These are phyloP conservation scores for Petrea volubilis DNA, from an alignment of 257 asterid species.

Conservation along the genomic window DNA sequence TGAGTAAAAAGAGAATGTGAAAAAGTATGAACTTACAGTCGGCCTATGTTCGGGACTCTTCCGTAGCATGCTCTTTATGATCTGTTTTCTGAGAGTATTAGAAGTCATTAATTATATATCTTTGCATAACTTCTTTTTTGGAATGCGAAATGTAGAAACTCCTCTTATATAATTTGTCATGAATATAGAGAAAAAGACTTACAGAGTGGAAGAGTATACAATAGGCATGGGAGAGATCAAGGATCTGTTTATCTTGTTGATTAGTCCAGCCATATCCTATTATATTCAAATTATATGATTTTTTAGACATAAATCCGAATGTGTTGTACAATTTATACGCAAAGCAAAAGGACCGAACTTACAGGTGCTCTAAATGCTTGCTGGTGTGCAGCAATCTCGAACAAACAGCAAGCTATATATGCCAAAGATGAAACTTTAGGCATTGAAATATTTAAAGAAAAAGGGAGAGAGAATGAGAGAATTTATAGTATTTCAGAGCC, in stretches of 20 bases:
- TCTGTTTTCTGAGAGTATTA: conserved; percentile 75
- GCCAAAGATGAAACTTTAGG: too few relatives aligned
- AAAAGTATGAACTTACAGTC: conserved; percentile 49
- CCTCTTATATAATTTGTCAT: too few relatives aligned
- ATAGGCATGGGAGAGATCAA: conserved; percentile 89
- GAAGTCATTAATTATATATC: too few relatives aligned
- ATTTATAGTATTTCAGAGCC: too few relatives aligned
- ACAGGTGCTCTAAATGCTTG: conserved; percentile 90
- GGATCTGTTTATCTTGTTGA: conserved; percentile 86
- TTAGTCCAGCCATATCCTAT: conserved; percentile 92
- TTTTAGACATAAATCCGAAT: too few relatives aligned
- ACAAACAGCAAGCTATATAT: conserved; percentile 96
- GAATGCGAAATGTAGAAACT: not conserved
- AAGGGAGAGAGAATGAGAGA: too few relatives aligned
- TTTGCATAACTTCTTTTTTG: not conserved
- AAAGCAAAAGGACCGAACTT: too few relatives aligned
- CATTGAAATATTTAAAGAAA: too few relatives aligned
- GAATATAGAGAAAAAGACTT: conserved; percentile 42
- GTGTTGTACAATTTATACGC: too few relatives aligned
- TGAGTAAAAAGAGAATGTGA: not conserved
- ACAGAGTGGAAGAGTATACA: conserved; percentile 82
- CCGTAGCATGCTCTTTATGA: conserved; percentile 90
- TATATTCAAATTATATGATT: conserved; percentile 23
- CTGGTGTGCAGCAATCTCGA: conserved; percentile 95
- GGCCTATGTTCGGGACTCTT: conserved; percentile 93